These are phyloP conservation scores for Wickerhamiella siamensis DNA, from an alignment of 805 yeast genomes.

Conservation along the genomic window DNA sequence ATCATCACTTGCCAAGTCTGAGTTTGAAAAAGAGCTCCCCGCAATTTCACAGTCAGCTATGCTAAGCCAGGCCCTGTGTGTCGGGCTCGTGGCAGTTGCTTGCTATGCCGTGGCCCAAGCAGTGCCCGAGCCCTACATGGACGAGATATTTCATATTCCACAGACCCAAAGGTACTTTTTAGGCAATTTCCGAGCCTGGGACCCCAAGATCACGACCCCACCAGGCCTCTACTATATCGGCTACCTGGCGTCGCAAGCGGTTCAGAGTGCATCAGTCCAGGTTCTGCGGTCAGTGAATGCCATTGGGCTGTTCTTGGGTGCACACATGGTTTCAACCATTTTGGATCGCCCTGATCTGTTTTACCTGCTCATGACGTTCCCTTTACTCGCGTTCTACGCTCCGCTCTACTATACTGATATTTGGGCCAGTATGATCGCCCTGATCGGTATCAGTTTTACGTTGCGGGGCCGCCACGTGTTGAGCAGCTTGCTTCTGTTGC, in stretches of 20 bases:
- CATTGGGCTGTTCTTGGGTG: constrained; percentile 25
- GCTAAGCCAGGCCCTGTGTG: neutral
- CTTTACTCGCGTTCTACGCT: constrained; percentile 59
- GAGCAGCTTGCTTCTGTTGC: constrained; percentile 42
- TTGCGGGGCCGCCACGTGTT: constrained; percentile 19
- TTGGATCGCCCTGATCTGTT: constrained; percentile 32
- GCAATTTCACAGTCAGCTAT: too few relatives aligned
- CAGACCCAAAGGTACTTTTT: constrained; percentile 58
- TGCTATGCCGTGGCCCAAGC: neutral
- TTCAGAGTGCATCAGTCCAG: constrained; percentile 16
- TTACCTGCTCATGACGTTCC: constrained; percentile 37
- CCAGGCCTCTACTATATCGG: constrained; percentile 62
- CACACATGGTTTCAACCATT: constrained; percentile 28
- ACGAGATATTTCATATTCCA: constrained; percentile 74
- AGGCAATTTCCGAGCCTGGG: constrained; percentile 58
- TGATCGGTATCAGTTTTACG: constrained; percentile 30
- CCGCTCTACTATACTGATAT: constrained; percentile 83
- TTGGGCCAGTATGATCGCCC: constrained; percentile 67
- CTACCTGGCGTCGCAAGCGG: constrained; percentile 12
- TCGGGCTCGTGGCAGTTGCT: neutral
- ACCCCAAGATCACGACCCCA: constrained; percentile 87
- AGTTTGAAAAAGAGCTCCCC: too few relatives aligned
- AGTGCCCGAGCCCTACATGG: constrained; percentile 27
- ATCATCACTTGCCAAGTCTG: too few relatives aligned
- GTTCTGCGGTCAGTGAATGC: constrained; percentile 45